Conservation (phyloP, 2,329 filamentous ascomycete genomes). For the Golovinomyces cichoracearum region DNA sequence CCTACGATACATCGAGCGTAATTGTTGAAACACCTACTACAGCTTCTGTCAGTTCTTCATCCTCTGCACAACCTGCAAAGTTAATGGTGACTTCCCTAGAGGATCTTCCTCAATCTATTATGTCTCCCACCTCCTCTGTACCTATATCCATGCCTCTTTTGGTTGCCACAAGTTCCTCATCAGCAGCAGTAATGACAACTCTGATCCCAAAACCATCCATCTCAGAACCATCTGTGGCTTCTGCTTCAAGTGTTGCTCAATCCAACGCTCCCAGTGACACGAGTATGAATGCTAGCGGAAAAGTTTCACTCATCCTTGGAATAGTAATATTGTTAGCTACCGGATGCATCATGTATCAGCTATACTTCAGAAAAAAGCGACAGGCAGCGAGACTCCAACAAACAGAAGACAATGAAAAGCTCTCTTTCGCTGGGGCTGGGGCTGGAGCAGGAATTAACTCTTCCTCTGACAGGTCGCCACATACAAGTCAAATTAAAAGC, state of each 20-base stretch:
- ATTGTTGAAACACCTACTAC: no score
- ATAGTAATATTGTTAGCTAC: constrained; percentile 43
- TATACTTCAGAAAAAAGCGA: constrained; percentile 44
- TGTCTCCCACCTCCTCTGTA: constrained; percentile 3
- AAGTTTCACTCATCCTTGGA: constrained; percentile 66
- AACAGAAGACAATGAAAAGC: background rate
- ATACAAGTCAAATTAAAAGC: background rate
- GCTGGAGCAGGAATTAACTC: background rate
- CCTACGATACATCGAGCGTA: no score
- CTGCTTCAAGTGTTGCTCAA: constrained; percentile 4
- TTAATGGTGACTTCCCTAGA: background rate
- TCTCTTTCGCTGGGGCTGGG: background rate
- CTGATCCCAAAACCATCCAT: constrained; percentile 4
- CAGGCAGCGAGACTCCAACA: background rate
- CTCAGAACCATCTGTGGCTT: constrained; percentile 2
- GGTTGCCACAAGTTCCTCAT: constrained; percentile 1
- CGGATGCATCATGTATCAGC: constrained; percentile 40
- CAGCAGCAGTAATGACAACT: constrained; percentile 1
- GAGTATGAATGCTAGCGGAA: constrained; percentile 20
- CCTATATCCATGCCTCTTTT: constrained; percentile 4
- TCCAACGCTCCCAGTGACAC: background rate
- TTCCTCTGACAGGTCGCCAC: no score
- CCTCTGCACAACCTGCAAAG: no score
- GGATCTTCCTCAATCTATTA: background rate
- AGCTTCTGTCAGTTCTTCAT: no score